Evolutionary conservation across 1,284 basidiomycete species (phyloP), one percentile per base, ranked within the genome.

Genomic region (Naganishia cerealis): DNA sequence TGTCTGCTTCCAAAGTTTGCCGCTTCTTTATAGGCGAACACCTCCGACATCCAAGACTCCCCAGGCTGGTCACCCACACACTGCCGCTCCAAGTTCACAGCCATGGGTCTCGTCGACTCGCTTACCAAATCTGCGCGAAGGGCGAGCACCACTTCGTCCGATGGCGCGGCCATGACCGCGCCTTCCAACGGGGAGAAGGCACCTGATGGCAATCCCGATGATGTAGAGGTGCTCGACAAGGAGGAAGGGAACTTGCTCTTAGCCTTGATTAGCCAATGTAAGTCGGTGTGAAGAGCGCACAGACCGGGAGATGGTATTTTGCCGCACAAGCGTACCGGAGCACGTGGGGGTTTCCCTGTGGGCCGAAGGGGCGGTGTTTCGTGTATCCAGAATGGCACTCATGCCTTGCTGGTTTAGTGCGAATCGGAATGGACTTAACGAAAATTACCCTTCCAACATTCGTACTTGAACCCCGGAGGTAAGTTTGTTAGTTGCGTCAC

Each of bases 401-500:
- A 50, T 50, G 21, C 46, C 8, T 50, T 24, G 46, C 46, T 24
- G 46, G 21, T 21, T 52, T 52, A 68, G 55, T 65, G n/a, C 40
- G 67, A 18, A 58, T 66, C 57, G 94, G 95, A 54, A 97, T 97
- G 94, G 94, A 98, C 82, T 86, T 97, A 63, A 89, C 88, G 73
- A 91, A 92, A 81, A 92, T 97, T 71, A 93, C 94, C 18, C 90
- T 92, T 79, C 91, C 90, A 55, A 96, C 93, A 0, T 97, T 97
- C 75, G 94, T 97, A 0, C 86, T 97, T 67, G 94, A 97, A 80
- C 93, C 93, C 7, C 84, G 93, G 75, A 63, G 61, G 61, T 63
- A n/a, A 79, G 78, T 52, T 12, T 29, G 10, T 9, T 33, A 16
- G 13, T 26, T 42, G 24, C 6, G 9, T 16, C 13, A 8, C 38